Evolutionary conservation across 2,329 filamentous ascomycete species (phyloP).

Genomic region (Uncinocarpus reesii): DNA sequence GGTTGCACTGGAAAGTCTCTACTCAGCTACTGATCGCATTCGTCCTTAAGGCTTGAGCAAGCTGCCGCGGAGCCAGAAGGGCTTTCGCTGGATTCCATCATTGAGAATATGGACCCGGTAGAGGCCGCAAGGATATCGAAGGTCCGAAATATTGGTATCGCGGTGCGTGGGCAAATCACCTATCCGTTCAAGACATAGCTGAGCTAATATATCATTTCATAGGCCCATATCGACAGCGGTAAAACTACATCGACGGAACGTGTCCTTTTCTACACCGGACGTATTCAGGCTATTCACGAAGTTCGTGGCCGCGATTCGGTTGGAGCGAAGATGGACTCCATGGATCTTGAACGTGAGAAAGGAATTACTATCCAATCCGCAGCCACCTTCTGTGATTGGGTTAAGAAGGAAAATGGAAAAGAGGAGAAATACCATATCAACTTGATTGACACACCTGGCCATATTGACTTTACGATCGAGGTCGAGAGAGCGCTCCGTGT

Average conservation of each 20-base stretch:
- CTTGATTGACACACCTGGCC: slow-evolving; percentile 94
- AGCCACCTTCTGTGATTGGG: slow-evolving; percentile 95
- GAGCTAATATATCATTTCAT: slow-evolving; percentile 12
- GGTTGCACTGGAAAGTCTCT: too few relatives aligned
- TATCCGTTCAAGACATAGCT: neutral
- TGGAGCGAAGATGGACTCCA: slow-evolving; percentile 98
- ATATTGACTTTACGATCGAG: slow-evolving; percentile 99
- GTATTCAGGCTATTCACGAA: slow-evolving; percentile 95
- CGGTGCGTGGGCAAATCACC: slow-evolving; percentile 47
- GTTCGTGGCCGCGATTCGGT: slow-evolving; percentile 81
- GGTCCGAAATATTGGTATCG: slow-evolving; percentile 96
- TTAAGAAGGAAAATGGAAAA: slow-evolving; percentile 70
- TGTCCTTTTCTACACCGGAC: slow-evolving; percentile 94
- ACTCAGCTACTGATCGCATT: too few relatives aligned
- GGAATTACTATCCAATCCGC: slow-evolving; percentile 98
- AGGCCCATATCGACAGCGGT: slow-evolving; percentile 91
- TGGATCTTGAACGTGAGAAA: slow-evolving; percentile 97
- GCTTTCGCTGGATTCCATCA: slow-evolving; percentile 55
- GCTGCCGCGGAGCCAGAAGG: slow-evolving; percentile 47
- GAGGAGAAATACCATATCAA: slow-evolving; percentile 96
- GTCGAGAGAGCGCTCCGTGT: slow-evolving; percentile 92
- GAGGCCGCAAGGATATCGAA: slow-evolving; percentile 68
- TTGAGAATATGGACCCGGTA: slow-evolving; percentile 67
- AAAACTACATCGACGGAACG: slow-evolving; percentile 96
- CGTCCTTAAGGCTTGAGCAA: slow-evolving; percentile 49